Conservation (phyloP, 257 asterid species). For the Solanum sitiens region DNA sequence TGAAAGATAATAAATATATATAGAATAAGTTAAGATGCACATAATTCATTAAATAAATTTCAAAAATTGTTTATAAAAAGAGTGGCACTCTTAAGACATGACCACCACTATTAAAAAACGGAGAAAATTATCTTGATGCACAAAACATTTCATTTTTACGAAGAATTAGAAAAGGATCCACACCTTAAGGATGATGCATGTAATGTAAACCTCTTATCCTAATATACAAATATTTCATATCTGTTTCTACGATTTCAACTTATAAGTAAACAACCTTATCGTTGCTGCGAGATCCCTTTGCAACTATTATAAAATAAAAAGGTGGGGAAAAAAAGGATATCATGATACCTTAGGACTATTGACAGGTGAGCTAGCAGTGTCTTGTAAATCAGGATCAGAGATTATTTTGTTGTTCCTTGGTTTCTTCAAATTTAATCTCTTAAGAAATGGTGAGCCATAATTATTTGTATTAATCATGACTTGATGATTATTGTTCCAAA, state of each 20-base stretch:
- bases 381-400: constrained; percentile 46
- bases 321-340: no score
- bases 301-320: not conserved
- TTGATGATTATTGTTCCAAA: constrained; percentile 20
- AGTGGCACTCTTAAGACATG: not conserved
- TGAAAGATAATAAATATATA: no score
- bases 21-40: no score
- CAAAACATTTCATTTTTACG: no score
- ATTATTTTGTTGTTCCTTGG: constrained; percentile 12
- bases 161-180: not conserved
- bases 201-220: not conserved
- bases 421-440: constrained; percentile 31
- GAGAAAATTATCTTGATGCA: no score
- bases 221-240: not conserved
- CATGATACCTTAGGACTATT: constrained; percentile 60
- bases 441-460: constrained; percentile 13
- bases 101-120: no score
- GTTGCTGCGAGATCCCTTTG: not conserved
- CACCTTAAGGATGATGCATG: not conserved
- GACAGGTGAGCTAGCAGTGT: constrained; percentile 72
- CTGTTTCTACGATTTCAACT: not conserved
- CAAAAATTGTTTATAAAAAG: no score
- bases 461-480: not conserved
- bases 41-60: no score
- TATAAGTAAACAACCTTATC: not conserved